Percentiles rank a stretch among this genome's conserved stretches.
Conservation (phyloP, 2,329 filamentous ascomycete genomes). For the Epichloe glyceriae region DNA sequence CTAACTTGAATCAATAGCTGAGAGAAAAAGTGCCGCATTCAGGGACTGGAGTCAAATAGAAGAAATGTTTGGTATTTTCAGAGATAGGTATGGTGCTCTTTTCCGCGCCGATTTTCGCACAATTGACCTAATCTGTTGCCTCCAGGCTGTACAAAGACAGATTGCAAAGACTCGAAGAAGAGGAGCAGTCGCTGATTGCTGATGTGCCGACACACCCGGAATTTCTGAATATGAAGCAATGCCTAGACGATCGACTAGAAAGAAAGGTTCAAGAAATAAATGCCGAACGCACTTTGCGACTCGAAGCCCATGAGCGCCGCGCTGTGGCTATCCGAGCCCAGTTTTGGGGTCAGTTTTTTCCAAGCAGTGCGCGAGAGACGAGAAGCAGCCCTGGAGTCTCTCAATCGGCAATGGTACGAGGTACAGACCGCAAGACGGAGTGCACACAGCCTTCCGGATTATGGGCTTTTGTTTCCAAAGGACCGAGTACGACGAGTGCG, state of each 20-base stretch:
- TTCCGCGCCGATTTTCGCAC: background rate
- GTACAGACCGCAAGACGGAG: conserved; percentile 81
- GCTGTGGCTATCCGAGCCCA: conserved; percentile 75
- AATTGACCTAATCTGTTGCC: background rate
- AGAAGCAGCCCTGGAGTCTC: conserved; percentile 63
- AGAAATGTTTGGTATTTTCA: conserved; percentile 74
- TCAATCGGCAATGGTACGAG: conserved; percentile 84
- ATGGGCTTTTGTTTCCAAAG: conserved; percentile 67
- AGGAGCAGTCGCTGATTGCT: conserved; percentile 48
- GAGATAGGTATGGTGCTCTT: conserved; percentile 49
- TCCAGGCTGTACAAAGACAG: conserved; percentile 79
- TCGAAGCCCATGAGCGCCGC: conserved; percentile 58
- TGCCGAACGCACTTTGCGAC: conserved; percentile 58
- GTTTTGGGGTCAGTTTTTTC: conserved; percentile 76
- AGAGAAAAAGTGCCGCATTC: conserved; percentile 67
- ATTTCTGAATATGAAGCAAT: conserved; percentile 79
- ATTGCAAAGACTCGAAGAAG: conserved; percentile 63
- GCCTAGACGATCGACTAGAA: conserved; percentile 68
- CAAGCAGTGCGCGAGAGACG: conserved; percentile 74
- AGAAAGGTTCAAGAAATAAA: conserved; percentile 68
- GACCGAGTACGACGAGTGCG: conserved; percentile 64
- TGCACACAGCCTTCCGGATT: conserved; percentile 69
- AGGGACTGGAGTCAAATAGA: conserved; percentile 72
- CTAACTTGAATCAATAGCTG: conserved; percentile 36
- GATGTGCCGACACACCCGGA: conserved; percentile 71